phyloP scores from a whole-genome alignment of 2,329 filamentous ascomycete genomes.

The Alternaria longipes region DNA sequence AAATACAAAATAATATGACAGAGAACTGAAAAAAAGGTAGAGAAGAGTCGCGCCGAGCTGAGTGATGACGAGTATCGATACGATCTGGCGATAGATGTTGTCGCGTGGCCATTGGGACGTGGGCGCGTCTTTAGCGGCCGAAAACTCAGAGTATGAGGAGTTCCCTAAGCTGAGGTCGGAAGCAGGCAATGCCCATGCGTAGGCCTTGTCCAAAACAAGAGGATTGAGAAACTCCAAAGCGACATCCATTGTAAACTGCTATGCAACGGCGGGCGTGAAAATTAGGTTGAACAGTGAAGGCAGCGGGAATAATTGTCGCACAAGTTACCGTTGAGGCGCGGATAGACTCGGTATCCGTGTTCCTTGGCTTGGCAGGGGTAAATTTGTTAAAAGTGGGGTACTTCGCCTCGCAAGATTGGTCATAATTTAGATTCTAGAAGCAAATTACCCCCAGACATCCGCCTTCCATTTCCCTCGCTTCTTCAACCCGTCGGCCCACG shows the following conservation, averaged over 20 bases:
- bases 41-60: conserved; percentile 14
- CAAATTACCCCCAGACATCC: conserved; percentile 61
- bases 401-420: background rate
- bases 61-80: conserved; percentile 14
- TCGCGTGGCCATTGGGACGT: conserved; percentile 17
- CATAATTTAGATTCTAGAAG: background rate
- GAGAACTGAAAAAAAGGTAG: conserved; percentile 15
- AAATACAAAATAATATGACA: conserved; percentile 13
- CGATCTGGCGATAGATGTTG: conserved; percentile 16
- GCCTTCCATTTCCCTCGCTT: conserved; percentile 63
- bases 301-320: conserved; percentile 9
- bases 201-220: conserved; percentile 18
- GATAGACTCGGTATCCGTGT: conserved; percentile 9
- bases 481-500: conserved; percentile 60
- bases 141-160: conserved; percentile 9
- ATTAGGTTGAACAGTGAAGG: conserved; percentile 10
- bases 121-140: background rate
- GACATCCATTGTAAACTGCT: conserved; percentile 13
- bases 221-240: conserved; percentile 16
- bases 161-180: background rate
- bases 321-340: conserved; percentile 8
- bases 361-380: conserved; percentile 17
- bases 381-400: conserved; percentile 6
- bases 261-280: conserved; percentile 13
- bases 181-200: conserved; percentile 13